Base-by-base conservation (phyloP, 371 early-diverging fungal species). In the Mucor sp. region DNA sequence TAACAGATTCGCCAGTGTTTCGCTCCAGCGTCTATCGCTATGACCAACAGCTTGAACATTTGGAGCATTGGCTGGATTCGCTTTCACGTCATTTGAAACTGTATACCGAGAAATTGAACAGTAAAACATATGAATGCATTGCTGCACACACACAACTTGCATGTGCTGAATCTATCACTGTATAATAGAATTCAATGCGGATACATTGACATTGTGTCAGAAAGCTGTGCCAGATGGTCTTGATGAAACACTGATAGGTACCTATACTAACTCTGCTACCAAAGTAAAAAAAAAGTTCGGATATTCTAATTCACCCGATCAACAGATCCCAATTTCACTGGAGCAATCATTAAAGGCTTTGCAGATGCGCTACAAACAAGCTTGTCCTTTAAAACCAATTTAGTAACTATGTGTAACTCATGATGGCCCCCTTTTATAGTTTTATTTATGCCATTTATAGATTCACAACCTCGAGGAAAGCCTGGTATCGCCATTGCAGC, bases 1-100 rank as follows among this genome's bases (percentile, higher is more conserved):
- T 89, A 48, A 78, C 82, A 23, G 92, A 92, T 73, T 87, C 91
- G 4, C 92, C 91, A n/a, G 76, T 83, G 39, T 89, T 85, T 60
- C 82, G 92, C 0, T 84, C 89, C 63, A 83, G 78, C 65, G 68
- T 89, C 47, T 70, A 74, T n/a, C 84, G 83, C 32, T 87, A 88
- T 72, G 87, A 90, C 62, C 83, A 85, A 17, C 91, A 92, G 62
- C 75, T 92, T 48, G 90, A 88, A 32, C 74, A 74, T 25, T 72
- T 90, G 27, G 81, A 85, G 57, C 78, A 78, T 65, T 91, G 91
- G 92, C 74, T 87, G 2, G 80, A 85, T 35, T 72, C 76, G 27
- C 63, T 89, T 59, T 74, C 82, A 62, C 63, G 72, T 30, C 75
- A 76, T 14, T 63, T 78, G 21, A 82, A 70, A 50, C 64, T 67